Evolutionary conservation across 257 asterid species (phyloP).

Genomic region (Solanum sejunctum): DNA sequence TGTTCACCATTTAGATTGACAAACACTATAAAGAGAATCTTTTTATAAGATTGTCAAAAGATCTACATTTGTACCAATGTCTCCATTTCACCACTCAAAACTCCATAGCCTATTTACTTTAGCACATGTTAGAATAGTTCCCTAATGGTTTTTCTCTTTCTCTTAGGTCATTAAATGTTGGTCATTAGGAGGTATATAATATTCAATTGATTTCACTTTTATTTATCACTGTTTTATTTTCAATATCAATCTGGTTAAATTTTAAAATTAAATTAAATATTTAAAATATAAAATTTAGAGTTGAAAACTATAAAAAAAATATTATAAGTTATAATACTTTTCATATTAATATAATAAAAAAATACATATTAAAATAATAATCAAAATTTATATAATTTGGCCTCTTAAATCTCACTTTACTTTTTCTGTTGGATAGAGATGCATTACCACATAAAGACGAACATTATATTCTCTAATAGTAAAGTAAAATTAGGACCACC

Average conservation of each 20-base stretch:
- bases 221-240: no score
- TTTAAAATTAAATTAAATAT: no score
- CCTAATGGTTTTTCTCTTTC: background rate
- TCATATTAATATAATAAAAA: no score
- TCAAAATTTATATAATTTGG: no score
- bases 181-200: slow-evolving; percentile 2
- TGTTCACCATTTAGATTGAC: background rate
- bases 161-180: background rate
- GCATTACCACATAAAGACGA: background rate
- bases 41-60: background rate
- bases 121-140: slow-evolving; percentile 1
- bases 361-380: no score
- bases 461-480: background rate
- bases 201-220: background rate
- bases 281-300: no score
- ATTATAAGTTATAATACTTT: no score
- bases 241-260: no score
- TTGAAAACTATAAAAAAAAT: no score
- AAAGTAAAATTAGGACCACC: slow-evolving; percentile 1
- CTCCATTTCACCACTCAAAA: slow-evolving; percentile 7
- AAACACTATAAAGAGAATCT: background rate
- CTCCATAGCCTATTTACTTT: background rate
- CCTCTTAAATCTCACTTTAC: background rate
- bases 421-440: background rate
- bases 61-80: background rate